Percentiles rank a stretch among this genome's conserved stretches.
Conservation (phyloP, 192 early-diverging fungal genomes). For the Diversispora eburnea region DNA sequence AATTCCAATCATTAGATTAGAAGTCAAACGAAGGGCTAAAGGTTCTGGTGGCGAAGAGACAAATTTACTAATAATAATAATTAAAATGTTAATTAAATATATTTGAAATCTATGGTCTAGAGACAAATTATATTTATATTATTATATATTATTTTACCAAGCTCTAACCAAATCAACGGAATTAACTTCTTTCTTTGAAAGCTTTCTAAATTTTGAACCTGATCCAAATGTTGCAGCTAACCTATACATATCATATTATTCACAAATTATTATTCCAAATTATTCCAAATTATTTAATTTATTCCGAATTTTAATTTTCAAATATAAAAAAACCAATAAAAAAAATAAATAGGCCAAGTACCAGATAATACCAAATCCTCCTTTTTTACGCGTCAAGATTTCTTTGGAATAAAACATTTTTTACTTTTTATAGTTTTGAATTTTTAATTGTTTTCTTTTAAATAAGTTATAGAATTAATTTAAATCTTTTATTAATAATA, state of each 20-base stretch:
- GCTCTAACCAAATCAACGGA: constrained; percentile 49
- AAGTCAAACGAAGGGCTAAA: constrained; percentile 52
- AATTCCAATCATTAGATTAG: constrained; percentile 59
- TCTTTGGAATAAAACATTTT: constrained; percentile 61
- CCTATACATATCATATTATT: constrained; percentile 29
- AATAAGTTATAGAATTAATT: too few species aligned
- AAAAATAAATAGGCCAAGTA: background rate
- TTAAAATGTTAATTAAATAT: background rate
- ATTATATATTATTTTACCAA: too few species aligned
- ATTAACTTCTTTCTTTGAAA: constrained; percentile 55
- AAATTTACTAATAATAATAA: constrained; percentile 29
- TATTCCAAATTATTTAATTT: background rate
- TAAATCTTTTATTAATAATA: too few species aligned
- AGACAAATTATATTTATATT: too few species aligned
- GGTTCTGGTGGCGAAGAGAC: constrained; percentile 48
- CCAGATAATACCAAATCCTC: constrained; percentile 53
- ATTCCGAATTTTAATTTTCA: background rate
- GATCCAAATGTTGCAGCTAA: constrained; percentile 52
- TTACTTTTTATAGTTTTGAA: too few species aligned
- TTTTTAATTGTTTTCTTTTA: too few species aligned
- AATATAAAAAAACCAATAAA: background rate
- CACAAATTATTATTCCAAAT: background rate
- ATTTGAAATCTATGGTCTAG: background rate
- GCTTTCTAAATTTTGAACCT: constrained; percentile 45
- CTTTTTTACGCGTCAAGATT: constrained; percentile 47